Percentiles rank a stretch among this genome's conserved stretches.
phyloP scores from a whole-genome alignment of 139 green algal genomes.

The Asterochloris erici region DNA sequence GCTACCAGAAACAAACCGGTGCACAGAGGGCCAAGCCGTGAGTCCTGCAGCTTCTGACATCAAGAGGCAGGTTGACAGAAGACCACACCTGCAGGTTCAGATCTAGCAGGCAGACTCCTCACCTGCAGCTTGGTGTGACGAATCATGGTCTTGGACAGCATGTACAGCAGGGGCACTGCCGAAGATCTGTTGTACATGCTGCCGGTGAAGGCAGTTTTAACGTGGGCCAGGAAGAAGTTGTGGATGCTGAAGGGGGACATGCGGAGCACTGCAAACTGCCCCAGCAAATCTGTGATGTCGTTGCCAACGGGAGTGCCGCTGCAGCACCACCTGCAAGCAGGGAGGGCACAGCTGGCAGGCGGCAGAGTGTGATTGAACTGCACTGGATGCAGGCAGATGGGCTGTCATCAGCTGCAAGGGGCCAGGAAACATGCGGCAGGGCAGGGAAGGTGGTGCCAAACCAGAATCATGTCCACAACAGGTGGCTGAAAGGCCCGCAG shows the following conservation, averaged over 20 bases:
- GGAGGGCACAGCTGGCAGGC: neutral
- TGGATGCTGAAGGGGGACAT: constrained; percentile 35
- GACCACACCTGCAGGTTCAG: neutral
- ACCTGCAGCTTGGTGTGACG: constrained; percentile 69
- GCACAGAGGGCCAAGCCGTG: no score
- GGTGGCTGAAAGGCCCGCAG: no score
- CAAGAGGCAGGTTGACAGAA: neutral
- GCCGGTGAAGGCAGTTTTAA: constrained; percentile 28
- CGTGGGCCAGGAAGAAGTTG: constrained; percentile 42
- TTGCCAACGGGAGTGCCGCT: constrained; percentile 64
- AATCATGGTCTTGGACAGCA: constrained; percentile 43
- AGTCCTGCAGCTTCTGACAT: neutral
- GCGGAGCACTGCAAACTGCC: constrained; percentile 37
- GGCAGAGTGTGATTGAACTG: no score
- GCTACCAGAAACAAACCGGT: no score
- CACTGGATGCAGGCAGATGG: no score
- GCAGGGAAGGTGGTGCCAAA: no score
- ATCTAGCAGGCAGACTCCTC: neutral
- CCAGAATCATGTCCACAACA: no score
- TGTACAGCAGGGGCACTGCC: constrained; percentile 40
- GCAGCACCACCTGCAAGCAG: constrained; percentile 39
- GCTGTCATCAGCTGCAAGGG: no score
- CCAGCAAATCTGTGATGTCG: constrained; percentile 52
- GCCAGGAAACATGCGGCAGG: no score
- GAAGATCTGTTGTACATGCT: neutral